Evolutionary conservation across 306 rosid genomes (phyloP), one percentile per base, ranked within the genome.

Genomic region (Rubus idaeus): DNA sequence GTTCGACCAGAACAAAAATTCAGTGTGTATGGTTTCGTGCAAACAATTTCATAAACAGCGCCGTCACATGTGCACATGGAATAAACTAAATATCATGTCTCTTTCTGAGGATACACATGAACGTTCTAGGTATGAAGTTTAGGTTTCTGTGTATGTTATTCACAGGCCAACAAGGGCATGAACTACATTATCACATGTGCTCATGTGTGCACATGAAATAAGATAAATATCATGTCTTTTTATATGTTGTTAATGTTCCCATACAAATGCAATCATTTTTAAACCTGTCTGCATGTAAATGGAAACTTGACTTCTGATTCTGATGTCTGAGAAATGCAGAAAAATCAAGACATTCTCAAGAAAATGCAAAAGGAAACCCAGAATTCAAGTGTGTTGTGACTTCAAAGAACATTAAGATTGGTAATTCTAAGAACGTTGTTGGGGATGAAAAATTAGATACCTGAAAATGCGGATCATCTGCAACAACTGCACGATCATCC

Each of bases 401-500:
- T 57, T 60, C 18, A 9, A 61, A 30, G 39, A 35, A 12, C 18
- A 61, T 5, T 26, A 26, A 61, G 66, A 14, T 11, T 10, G 66
- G 10, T 61, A 61, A 42, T 58, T 58, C 65, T 58, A 58, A 61
- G 66, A 61, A 61, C 18, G 9, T 39, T 17, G 12, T 37, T 3
- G 16, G 64, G 55, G 37, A 77, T 18, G 67, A 37, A 39, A 74
- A 47, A 75, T 60, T 6, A 69, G 61, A 76, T 81, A 94, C 99
- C 98, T 96, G 98, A 87, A 96, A 96, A 88, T 96, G 99, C 46
- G 98, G 98, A 87, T 96, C 99, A 79, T 96, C 99, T 30, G 90
- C 91, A 68, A 96, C 98, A 78, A 96, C 41, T 13, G 99, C 99
- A n/a, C 97, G 97, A 45, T 83, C 98, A 74, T 96, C 99, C 99